Percentiles rank a stretch among this genome's conserved stretches.
phyloP scores from a whole-genome alignment of 345 rosid species.

The Acer saccharum region DNA sequence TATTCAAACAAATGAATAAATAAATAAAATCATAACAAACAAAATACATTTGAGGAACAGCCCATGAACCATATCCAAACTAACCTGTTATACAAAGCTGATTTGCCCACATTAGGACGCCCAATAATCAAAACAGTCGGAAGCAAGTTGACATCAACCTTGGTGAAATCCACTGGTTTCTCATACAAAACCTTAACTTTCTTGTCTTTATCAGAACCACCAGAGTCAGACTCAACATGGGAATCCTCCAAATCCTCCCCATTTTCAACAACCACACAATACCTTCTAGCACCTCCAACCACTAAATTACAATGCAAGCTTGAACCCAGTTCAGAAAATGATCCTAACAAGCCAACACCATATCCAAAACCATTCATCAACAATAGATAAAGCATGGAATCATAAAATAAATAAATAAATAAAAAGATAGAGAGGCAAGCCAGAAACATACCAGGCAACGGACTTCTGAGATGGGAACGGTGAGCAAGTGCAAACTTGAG shows the following conservation, averaged over 20 bases:
- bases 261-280: constrained; percentile 36
- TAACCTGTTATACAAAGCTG: constrained; percentile 89
- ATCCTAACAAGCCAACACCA: constrained; percentile 10
- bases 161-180: constrained; percentile 73
- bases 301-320: constrained; percentile 19
- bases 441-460: neutral
- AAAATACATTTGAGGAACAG: neutral
- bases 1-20: constrained; percentile 4
- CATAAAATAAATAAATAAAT: neutral
- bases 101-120: constrained; percentile 94
- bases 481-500: neutral
- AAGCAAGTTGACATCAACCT: constrained; percentile 56
- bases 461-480: neutral
- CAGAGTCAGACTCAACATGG: constrained; percentile 22
- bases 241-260: constrained; percentile 16
- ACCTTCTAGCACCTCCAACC: constrained; percentile 27
- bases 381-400: neutral
- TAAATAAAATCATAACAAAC: neutral
- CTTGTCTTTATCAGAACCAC: constrained; percentile 22
- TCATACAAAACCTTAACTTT: constrained; percentile 32
- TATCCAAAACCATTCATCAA: neutral
- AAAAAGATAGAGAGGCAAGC: neutral
- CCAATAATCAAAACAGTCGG: constrained; percentile 90
- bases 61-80: constrained; percentile 18
- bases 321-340: constrained; percentile 9